Conservation (phyloP, 177 flowering plant genomes). For the Vitis hybrid region DNA sequence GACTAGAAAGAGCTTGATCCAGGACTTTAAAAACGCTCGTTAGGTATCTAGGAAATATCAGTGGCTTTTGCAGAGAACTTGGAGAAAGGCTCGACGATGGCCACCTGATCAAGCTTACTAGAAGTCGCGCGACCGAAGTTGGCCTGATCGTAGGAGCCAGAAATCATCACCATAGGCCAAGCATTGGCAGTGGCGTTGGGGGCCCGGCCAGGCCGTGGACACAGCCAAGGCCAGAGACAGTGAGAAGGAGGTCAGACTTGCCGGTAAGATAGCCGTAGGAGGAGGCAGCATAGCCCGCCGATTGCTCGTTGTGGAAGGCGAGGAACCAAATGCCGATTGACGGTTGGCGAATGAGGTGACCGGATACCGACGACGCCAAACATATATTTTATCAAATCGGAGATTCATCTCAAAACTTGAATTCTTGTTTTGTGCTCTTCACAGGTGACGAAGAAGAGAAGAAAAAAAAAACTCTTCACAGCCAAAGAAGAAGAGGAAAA, state of each 20-base stretch:
- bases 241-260: constrained; percentile 78
- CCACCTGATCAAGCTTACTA: constrained; percentile 93
- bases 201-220: constrained; percentile 94
- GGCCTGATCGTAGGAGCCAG: constrained; percentile 85
- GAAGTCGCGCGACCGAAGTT: constrained; percentile 80
- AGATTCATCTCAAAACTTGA: too few species aligned
- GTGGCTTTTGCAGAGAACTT: constrained; percentile 62
- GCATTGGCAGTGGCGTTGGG: constrained; percentile 58
- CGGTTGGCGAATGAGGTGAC: constrained; percentile 83
- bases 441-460: too few species aligned
- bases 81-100: constrained; percentile 72
- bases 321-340: constrained; percentile 79
- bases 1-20: constrained; percentile 39
- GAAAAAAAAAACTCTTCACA: too few species aligned
- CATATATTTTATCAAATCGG: constrained; percentile 30
- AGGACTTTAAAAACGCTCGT: constrained; percentile 46
- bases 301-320: constrained; percentile 97
- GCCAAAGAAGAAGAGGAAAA: too few species aligned
- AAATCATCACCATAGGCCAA: constrained; percentile 92
- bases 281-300: constrained; percentile 98
- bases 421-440: too few species aligned
- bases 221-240: constrained; percentile 98
- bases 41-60: constrained; percentile 56
- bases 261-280: constrained; percentile 91
- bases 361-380: constrained; percentile 98